Base-by-base conservation (phyloP, 495 filamentous ascomycete species). In the Pyrenopolyporus hunteri region DNA sequence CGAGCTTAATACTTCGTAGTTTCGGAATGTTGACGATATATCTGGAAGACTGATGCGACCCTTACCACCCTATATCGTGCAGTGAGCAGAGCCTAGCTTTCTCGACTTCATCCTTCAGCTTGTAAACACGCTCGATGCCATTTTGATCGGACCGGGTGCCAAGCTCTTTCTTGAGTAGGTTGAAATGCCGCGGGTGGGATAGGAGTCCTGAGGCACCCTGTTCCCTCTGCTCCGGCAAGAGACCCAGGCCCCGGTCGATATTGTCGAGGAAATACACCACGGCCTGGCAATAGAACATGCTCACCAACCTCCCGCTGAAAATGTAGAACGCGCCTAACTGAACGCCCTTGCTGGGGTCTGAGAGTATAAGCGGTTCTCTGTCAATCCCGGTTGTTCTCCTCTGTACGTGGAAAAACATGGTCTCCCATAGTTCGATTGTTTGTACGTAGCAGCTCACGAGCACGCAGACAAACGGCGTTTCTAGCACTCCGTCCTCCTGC, bases 281-380 rank as follows among this genome's bases (percentile, higher is more conserved):
- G 1, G 63, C 56, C 25, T 61, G 63, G 56, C 56, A 60, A 26
- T 46, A 61, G 45, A 66, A 60, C 63, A 66, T 66, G 37, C 57
- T 52, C 28, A 53, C 39, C 2, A 62, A 28, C 14, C 63, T 31
- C 17, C 63, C 57, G 52, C 63, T 53, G 45, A 39, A 66, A 17
- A 66, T 57, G 42, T 53, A 66, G 42, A 66, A 66, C 3, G 52
- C 51, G 20, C 63, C 63, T 39, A 66, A 43, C 22, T 52, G 57
- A 7, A 66, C 32, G 0, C 63, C 57, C 22, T 66, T 66, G 36
- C 40, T 35, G 1, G 63, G 63, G 20, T 66, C 63, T 0, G 47
- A 40, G 3, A 61, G 32, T 0, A 29, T 17, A 20, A 61, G 37
- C 2, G 32, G 57, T 16, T 55, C 26, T 2, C 9, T 20, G 19